Evolutionary conservation across 139 green algal species (phyloP).

Genomic region (Coelastrella sp.): DNA sequence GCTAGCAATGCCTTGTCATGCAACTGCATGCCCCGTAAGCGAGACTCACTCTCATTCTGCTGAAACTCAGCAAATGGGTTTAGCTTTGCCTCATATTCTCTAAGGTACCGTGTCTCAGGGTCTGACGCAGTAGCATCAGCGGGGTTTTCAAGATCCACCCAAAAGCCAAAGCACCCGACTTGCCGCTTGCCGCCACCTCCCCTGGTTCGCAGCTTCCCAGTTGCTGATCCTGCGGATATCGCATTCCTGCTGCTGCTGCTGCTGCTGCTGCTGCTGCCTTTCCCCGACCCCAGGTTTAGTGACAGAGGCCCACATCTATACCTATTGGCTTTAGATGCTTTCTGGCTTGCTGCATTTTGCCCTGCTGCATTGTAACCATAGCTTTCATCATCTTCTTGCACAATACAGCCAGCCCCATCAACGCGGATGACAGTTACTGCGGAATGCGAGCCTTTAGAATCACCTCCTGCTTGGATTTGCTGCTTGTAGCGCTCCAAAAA

Average conservation of each 20-base stretch:
- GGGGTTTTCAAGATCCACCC: neutral
- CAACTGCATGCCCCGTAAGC: neutral
- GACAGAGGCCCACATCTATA: slow-evolving; percentile 19
- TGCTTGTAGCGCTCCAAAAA: slow-evolving; percentile 43
- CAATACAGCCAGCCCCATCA: slow-evolving; percentile 16
- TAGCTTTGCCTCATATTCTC: slow-evolving; percentile 27
- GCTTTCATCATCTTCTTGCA: neutral
- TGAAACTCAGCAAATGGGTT: slow-evolving; percentile 46
- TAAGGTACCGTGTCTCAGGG: slow-evolving; percentile 8
- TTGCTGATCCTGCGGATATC: neutral
- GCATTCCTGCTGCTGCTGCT: neutral
- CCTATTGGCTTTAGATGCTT: neutral
- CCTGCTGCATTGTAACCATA: neutral
- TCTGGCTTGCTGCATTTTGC: neutral
- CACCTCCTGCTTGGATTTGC: neutral
- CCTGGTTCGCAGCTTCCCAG: neutral
- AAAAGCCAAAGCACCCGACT: slow-evolving; percentile 33
- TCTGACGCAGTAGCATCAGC: neutral
- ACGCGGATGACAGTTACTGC: slow-evolving; percentile 28
- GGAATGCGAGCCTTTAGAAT: no score
- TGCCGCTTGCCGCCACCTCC: no score
- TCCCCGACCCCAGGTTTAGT: neutral
- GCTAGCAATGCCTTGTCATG: slow-evolving; percentile 37
- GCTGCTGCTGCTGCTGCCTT: neutral
- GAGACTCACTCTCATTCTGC: neutral